Conservation (phyloP, 257 asterid genomes). For the Jacaranda mimosifolia region DNA sequence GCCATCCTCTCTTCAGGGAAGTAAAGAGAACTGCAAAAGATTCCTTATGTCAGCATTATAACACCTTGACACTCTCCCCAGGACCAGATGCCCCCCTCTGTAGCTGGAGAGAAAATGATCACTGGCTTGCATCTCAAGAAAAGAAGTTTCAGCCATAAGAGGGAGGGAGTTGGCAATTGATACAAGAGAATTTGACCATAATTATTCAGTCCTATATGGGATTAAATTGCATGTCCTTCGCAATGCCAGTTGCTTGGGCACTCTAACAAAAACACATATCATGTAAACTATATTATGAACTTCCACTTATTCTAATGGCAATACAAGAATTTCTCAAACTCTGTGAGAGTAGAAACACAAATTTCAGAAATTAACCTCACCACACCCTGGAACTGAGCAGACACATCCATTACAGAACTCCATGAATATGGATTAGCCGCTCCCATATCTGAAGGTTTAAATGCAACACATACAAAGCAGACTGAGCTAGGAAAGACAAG, state of each 20-base stretch:
- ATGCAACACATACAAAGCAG: constrained; percentile 66
- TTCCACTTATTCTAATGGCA: constrained; percentile 73
- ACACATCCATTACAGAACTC: constrained; percentile 79
- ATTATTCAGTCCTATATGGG: constrained; percentile 88
- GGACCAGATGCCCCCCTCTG: constrained; percentile 81
- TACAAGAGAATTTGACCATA: constrained; percentile 76
- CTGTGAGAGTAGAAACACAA: constrained; percentile 69
- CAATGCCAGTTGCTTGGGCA: constrained; percentile 82
- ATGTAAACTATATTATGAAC: constrained; percentile 65
- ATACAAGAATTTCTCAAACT: constrained; percentile 72
- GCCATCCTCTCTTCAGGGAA: constrained; percentile 98
- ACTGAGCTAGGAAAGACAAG: constrained; percentile 68
- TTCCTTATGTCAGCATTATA: constrained; percentile 82
- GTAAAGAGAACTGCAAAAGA: constrained; percentile 84
- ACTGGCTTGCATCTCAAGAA: constrained; percentile 86
- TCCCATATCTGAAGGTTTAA: constrained; percentile 65
- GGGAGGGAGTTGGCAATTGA: constrained; percentile 86
- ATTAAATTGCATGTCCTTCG: constrained; percentile 70
- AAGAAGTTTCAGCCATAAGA: constrained; percentile 84
- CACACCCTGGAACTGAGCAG: constrained; percentile 58
- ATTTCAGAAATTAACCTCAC: constrained; percentile 57
- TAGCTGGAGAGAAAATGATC: constrained; percentile 83
- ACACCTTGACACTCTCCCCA: constrained; percentile 80
- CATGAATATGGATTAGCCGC: constrained; percentile 64
- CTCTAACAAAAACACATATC: constrained; percentile 88